phyloP scores from a whole-genome alignment of 495 filamentous ascomycete genomes.

The Viridothelium virens region DNA sequence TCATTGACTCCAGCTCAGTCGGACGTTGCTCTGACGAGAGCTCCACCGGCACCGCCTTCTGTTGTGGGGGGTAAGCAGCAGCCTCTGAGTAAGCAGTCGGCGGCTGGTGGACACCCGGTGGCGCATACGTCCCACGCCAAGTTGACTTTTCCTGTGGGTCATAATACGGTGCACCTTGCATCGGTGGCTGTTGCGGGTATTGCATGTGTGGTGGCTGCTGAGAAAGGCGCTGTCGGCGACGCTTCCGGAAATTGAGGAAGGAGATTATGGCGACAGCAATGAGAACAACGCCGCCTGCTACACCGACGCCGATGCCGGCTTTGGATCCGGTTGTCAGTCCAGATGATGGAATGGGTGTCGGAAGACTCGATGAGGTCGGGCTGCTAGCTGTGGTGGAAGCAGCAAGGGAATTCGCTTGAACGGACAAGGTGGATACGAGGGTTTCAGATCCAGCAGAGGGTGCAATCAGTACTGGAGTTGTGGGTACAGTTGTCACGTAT shows the following conservation, averaged over 20 bases:
- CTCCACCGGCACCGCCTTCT: not conserved
- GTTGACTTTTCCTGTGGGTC: not conserved
- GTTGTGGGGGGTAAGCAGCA: not conserved
- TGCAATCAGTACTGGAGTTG: not conserved
- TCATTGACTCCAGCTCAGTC: not conserved
- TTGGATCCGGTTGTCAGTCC: conserved; percentile 8
- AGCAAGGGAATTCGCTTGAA: not conserved
- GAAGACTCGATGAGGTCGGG: not conserved
- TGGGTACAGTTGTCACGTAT: conserved; percentile 7
- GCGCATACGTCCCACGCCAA: not conserved
- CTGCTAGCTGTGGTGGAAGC: not conserved
- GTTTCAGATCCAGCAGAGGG: not conserved
- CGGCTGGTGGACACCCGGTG: not conserved
- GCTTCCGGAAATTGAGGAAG: conserved; percentile 1
- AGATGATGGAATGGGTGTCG: not conserved
- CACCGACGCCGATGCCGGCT: conserved; percentile 18
- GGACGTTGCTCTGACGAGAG: not conserved
- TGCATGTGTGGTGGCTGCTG: not conserved
- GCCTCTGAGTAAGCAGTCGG: not conserved
- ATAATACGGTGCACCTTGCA: not conserved
- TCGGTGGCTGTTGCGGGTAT: not conserved
- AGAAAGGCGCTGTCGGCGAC: not conserved
- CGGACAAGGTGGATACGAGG: not conserved
- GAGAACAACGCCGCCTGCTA: conserved; percentile 10
- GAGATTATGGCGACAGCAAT: conserved; percentile 1